Conservation (phyloP, 1,284 basidiomycete genomes). For the Melanopsichium pennsylvanicum region DNA sequence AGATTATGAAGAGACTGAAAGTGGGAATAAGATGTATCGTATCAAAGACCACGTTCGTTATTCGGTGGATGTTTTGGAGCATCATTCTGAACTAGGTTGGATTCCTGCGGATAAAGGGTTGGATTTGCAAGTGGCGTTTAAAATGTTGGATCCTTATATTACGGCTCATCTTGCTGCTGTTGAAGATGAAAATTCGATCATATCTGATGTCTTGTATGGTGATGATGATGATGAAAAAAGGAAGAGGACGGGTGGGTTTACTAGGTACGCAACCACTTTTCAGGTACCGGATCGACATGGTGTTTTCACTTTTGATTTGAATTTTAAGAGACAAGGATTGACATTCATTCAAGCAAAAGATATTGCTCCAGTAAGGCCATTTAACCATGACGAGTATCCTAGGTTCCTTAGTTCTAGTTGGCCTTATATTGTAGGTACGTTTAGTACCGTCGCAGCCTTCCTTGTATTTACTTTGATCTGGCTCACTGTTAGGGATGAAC, state of each 20-base stretch:
- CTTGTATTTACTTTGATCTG: constrained; percentile 83
- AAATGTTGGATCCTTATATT: constrained; percentile 84
- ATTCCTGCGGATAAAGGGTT: constrained; percentile 74
- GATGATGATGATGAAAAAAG: no score
- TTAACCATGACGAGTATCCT: constrained; percentile 91
- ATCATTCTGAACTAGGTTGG: constrained; percentile 73
- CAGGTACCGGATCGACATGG: constrained; percentile 91
- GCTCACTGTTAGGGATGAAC: constrained; percentile 68
- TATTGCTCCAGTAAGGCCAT: constrained; percentile 86
- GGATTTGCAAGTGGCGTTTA: constrained; percentile 92
- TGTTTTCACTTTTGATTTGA: constrained; percentile 92
- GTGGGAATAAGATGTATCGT: constrained; percentile 77
- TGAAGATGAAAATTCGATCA: constrained; percentile 9
- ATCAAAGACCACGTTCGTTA: constrained; percentile 83
- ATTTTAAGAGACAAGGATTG: constrained; percentile 87
- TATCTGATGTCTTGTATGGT: no score
- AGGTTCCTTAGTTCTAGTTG: constrained; percentile 91
- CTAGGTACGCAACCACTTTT: constrained; percentile 78
- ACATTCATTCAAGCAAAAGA: constrained; percentile 76
- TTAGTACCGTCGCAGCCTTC: constrained; percentile 84
- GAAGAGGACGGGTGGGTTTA: constrained; percentile 46
- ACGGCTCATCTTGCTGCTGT: constrained; percentile 45
- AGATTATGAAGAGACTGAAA: constrained; percentile 58
- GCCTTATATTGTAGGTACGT: constrained; percentile 91
- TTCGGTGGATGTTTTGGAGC: constrained; percentile 76